Percentiles rank a stretch among this genome's conserved stretches.
phyloP scores from a whole-genome alignment of 163 green algal genomes.

The Chlorella variabilis region DNA sequence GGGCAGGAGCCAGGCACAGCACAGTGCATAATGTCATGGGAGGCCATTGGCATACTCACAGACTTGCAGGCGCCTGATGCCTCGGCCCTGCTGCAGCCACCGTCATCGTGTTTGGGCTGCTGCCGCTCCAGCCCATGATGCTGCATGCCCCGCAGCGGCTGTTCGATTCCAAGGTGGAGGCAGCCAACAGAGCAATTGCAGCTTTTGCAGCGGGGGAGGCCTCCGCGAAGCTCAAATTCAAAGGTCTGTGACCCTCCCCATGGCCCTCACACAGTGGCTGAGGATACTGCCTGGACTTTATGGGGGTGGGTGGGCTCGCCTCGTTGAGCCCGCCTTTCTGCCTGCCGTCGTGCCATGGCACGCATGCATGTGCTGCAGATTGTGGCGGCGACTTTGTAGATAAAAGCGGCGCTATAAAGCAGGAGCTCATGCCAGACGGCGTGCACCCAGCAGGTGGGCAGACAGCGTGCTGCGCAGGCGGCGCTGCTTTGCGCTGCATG shows the following conservation, averaged over 20 bases:
- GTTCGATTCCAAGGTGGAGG: background rate
- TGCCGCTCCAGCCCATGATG: conserved; percentile 18
- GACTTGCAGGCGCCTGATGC: too few relatives aligned
- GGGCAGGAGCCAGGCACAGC: too few relatives aligned
- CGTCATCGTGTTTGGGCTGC: conserved; percentile 4
- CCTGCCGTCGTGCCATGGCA: background rate
- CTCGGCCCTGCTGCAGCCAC: conserved; percentile 5
- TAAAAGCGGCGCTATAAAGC: background rate
- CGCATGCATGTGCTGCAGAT: too few relatives aligned
- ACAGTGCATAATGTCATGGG: too few relatives aligned
- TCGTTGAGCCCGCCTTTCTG: background rate
- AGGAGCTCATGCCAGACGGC: conserved; percentile 2
- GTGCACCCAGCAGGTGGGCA: conserved; percentile 22
- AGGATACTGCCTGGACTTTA: too few relatives aligned
- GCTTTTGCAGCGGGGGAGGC: background rate
- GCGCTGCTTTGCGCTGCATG: too few relatives aligned
- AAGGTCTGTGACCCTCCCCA: background rate
- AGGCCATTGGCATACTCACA: too few relatives aligned
- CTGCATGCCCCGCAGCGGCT: background rate
- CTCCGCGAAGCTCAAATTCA: background rate
- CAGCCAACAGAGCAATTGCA: background rate
- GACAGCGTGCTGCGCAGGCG: too few relatives aligned
- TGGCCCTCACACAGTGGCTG: background rate
- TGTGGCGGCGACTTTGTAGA: background rate
- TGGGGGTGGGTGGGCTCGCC: too few relatives aligned